phyloP scores from a whole-genome alignment of 2,329 filamentous ascomycete species.

The Colletotrichum tabaci region DNA sequence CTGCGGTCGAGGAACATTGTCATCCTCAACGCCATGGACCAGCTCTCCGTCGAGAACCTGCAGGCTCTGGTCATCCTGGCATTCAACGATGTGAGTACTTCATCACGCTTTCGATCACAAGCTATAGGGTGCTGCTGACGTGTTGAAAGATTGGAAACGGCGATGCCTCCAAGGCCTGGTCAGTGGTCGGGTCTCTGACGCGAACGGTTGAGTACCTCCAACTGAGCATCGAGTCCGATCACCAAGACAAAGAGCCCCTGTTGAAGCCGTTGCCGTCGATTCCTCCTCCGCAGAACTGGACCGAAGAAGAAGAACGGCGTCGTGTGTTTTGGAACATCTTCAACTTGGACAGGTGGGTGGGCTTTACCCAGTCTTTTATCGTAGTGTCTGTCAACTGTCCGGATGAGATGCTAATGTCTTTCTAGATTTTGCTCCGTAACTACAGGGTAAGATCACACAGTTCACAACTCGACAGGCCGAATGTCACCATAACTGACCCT shows the following conservation, averaged over 20 bases:
- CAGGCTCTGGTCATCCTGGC: conserved; percentile 56
- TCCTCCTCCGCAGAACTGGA: conserved; percentile 50
- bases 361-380: too few species aligned
- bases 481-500: background rate
- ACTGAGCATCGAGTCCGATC: conserved; percentile 43
- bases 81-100: conserved; percentile 52
- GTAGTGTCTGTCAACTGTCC: background rate
- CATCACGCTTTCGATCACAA: background rate
- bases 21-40: conserved; percentile 51
- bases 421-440: conserved; percentile 46
- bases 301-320: conserved; percentile 51
- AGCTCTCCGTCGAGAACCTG: conserved; percentile 54
- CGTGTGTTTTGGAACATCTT: conserved; percentile 54
- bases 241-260: conserved; percentile 37
- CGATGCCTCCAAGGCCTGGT: conserved; percentile 36
- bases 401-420: rapidly evolving
- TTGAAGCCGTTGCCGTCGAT: conserved; percentile 48
- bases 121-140: background rate
- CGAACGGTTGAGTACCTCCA: conserved; percentile 43
- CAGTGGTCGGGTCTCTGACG: conserved; percentile 40
- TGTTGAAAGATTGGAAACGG: conserved; percentile 42
- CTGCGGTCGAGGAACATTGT: conserved; percentile 45
- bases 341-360: conserved; percentile 49
- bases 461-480: too few species aligned
- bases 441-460: conserved; percentile 40